A percentile compares a stretch with the other conserved stretches of the same genome.
These are phyloP conservation scores for Podaxis mareebaensis DNA, from an alignment of 768 basidiomycete species.

Conservation along the genomic window DNA sequence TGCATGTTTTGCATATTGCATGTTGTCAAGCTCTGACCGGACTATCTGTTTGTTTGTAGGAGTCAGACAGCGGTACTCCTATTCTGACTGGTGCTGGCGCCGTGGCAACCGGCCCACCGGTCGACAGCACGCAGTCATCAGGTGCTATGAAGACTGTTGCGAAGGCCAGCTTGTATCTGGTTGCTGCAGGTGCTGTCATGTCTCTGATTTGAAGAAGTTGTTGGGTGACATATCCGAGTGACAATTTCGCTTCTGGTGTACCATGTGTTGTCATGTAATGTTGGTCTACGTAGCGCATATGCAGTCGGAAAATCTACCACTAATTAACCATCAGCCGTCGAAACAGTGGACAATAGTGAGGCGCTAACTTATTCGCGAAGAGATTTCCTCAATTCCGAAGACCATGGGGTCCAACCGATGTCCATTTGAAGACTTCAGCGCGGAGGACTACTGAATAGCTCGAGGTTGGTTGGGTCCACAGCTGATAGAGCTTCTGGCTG, in stretches of 20 bases:
- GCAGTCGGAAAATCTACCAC: no score
- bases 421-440: neutral
- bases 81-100: constrained; percentile 17
- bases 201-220: constrained; percentile 10
- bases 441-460: neutral
- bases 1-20: neutral
- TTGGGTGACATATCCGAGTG: neutral
- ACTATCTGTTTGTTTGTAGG: neutral
- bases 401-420: no score
- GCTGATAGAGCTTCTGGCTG: neutral
- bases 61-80: constrained; percentile 19
- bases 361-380: neutral
- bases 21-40: neutral
- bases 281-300: neutral
- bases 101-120: constrained; percentile 11
- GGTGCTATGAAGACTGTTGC: constrained; percentile 14
- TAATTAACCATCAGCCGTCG: no score
- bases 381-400: neutral
- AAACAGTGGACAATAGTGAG: no score
- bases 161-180: constrained; percentile 11
- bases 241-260: neutral
- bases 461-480: neutral
- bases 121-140: neutral
- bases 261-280: neutral
- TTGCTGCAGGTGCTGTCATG: constrained; percentile 1